Base-by-base conservation (phyloP, 2,329 filamentous ascomycete species). In the Cladophialophora bantiana region DNA sequence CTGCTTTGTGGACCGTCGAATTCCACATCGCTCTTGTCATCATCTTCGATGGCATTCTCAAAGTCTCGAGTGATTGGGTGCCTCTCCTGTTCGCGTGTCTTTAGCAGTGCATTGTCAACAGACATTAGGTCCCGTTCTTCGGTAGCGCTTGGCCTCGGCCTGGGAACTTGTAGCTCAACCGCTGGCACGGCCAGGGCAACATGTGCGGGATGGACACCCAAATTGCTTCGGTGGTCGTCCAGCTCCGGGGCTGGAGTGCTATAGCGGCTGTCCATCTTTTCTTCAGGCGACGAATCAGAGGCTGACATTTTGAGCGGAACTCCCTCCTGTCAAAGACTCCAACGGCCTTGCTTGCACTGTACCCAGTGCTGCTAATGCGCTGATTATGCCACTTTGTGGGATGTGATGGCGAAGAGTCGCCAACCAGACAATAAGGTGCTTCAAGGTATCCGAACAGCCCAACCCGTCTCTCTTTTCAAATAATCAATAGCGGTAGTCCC, bases 1-100 rank as follows among this genome's bases (percentile, higher is more conserved):
- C 66, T 77, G 35, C 61, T 62, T 12, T 71, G 69, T 57, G 78
- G 64, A 15, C 72, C 68, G 62, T 78, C 77, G 48, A 76, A 68
- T 38, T 79, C 79, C 31, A 76, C 74, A 36, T 68, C 71, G 26
- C 78, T 79, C 45, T 73, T 74, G 50, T 91, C 90, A 61, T 97
- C 94, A 72, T 96, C 92, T 45, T 90, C 82, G 38, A 97, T 84
- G 13, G 92, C 93, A 72, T 95, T 88, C 77, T 97, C 94, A 72
- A 96, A 96, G 76, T 97, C 93, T 64, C 92, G 88, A 45, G 91
- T 84, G 69, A 80, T 82, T n/a, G 81, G 63, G 38, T 67, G 64
- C 31, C 40, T 45, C 12, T 68, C 66, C 48, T 57, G 65, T 7
- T 65, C 67, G 18, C 58, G 40, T 6, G 61, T 55, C 15, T 62